Conservation (phyloP, 2,329 filamentous ascomycete species). For the Exophiala sp. region DNA sequence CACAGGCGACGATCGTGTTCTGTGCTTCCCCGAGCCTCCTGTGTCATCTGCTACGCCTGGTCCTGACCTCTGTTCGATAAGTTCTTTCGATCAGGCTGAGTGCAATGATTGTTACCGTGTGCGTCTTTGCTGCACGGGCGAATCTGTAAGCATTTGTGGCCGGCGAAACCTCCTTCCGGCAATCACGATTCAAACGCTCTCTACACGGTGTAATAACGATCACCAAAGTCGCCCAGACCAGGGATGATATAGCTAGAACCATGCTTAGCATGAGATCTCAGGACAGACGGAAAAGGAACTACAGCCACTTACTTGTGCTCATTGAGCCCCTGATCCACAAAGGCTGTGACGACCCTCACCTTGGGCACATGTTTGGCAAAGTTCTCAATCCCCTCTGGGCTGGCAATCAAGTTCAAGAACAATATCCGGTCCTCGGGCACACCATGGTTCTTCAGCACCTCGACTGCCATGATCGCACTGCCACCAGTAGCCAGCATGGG, state of each 20-base stretch:
- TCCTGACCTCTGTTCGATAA: too few species aligned
- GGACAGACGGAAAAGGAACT: not conserved
- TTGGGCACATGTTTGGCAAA: conserved; percentile 88
- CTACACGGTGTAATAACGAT: conserved; percentile 30
- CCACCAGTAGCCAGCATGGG: conserved; percentile 99
- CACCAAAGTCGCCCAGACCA: conserved; percentile 39
- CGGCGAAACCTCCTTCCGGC: not conserved
- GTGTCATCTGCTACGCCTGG: too few species aligned
- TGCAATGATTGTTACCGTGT: not conserved
- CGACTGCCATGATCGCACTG: conserved; percentile 94
- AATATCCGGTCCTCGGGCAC: conserved; percentile 94
- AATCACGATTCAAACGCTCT: not conserved
- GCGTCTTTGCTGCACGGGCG: not conserved
- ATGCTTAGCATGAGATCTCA: conserved; percentile 1
- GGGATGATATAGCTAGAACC: conserved; percentile 35
- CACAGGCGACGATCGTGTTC: too few species aligned
- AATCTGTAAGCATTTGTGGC: not conserved
- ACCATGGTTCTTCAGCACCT: conserved; percentile 82
- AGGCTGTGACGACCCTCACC: conserved; percentile 87
- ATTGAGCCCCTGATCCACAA: conserved; percentile 93
- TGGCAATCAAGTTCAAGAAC: conserved; percentile 97
- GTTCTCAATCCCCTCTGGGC: conserved; percentile 82
- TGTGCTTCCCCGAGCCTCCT: too few species aligned
- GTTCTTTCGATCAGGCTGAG: not conserved
- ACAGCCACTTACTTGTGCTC: conserved; percentile 78